phyloP scores from a whole-genome alignment of 2,329 filamentous ascomycete genomes.

The Arthroderma sp. region DNA sequence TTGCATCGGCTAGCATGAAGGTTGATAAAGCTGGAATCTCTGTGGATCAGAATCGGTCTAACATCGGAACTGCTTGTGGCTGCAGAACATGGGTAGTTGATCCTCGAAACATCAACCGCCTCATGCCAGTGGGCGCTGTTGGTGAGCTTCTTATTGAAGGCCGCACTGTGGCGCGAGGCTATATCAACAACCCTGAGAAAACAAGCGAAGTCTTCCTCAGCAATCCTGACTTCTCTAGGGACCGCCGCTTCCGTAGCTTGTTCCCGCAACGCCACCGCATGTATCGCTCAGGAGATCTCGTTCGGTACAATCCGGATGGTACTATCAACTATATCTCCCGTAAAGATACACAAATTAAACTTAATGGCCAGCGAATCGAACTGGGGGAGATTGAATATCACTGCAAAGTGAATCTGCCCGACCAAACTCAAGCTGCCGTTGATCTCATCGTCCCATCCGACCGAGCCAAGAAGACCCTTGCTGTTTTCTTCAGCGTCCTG shows the following conservation, averaged over 20 bases:
- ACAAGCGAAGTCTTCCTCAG: conserved; percentile 45
- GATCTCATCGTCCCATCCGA: conserved; percentile 13
- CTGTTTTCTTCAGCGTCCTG: conserved; percentile 11
- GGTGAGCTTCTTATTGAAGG: conserved; percentile 20
- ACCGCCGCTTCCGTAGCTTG: conserved; percentile 8
- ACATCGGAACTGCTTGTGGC: conserved; percentile 27
- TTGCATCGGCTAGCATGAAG: conserved; percentile 21
- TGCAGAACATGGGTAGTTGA: conserved; percentile 32
- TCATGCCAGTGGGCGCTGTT: conserved; percentile 41
- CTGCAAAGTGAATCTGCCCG: conserved; percentile 10
- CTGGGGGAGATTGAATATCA: conserved; percentile 22
- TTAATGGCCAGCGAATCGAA: conserved; percentile 23
- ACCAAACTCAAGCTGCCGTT: conserved; percentile 11
- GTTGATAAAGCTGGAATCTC: conserved; percentile 20
- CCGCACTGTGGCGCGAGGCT: conserved; percentile 46
- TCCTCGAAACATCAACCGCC: conserved; percentile 25
- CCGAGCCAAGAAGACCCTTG: conserved; percentile 11
- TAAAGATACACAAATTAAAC: conserved; percentile 55
- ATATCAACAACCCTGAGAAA: conserved; percentile 44
- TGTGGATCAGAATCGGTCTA: conserved; percentile 18
- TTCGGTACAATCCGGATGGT: conserved; percentile 17
- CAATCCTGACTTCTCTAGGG: conserved; percentile 27
- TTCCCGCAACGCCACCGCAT: conserved; percentile 14
- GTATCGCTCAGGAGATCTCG: conserved; percentile 21
- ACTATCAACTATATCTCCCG: conserved; percentile 17